Evolutionary conservation across 2,329 filamentous ascomycete genomes (phyloP), one percentile per base, ranked within the genome.

Genomic region (Cladosporium austrohemisphaericum): DNA sequence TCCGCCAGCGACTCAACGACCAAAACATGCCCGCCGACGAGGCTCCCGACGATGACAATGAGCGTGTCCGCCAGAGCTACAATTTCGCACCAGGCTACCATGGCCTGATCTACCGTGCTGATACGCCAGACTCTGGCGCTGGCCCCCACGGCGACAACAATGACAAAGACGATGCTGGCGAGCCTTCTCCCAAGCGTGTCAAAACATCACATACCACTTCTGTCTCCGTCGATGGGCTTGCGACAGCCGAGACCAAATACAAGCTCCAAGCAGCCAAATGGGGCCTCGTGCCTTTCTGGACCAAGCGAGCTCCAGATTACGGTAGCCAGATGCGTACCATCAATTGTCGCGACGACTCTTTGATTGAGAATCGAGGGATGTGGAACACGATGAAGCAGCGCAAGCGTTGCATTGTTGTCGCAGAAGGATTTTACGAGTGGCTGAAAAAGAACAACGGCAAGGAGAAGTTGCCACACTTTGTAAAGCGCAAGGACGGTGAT

Each of bases 351-450:
- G 88, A 92, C 62, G 92, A 97, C 68, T 93, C 88, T 1, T 73
- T 97, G 16, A 75, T 80, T 5, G 79, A 84, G 8, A 77, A 85
- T 7, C 80, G 83, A 4, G 90, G 91, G 9, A 87, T 97, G 83
- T 97, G 93, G 93, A 85, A 80, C 33, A 82, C 80, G 1, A 94
- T 97, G 86, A 96, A 96, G 71, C 82, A 84, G 53, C 81, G 79
- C 58, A 95, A 96, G 70, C 78, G 93, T 23, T 97, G 93, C 65
- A 76, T 97, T 18, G 82, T 97, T 8, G 65, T 95, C 5, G 90
- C 88, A 8, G 86, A 96, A 68, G 93, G 93, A 1, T 98, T 97
- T 68, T 98, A 89, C 62, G 93, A 98, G 68, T 97, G 93, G 93
- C 73, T 94, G 52, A 92, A 92, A 68, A 88, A 84, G 60, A 84